These are phyloP conservation scores for Solanum hybrid DNA, from an alignment of 305 asterid genomes.

Conservation along the genomic window DNA sequence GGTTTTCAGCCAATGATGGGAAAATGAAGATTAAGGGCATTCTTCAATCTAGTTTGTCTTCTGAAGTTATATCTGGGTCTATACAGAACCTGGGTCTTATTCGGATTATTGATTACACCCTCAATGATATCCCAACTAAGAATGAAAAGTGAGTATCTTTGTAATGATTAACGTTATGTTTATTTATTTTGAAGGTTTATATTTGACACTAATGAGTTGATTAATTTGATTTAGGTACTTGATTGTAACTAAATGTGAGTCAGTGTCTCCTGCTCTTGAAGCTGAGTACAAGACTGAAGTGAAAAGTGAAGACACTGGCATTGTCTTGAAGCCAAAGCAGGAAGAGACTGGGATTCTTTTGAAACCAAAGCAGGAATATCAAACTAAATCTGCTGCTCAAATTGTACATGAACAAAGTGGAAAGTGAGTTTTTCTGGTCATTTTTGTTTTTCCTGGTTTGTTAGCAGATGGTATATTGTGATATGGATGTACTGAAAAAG, in stretches of 20 bases:
- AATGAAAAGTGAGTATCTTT: slow-evolving; percentile 43
- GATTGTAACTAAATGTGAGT: slow-evolving; percentile 61
- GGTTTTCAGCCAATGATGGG: slow-evolving; percentile 74
- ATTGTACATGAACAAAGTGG: slow-evolving; percentile 63
- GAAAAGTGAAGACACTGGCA: slow-evolving; percentile 26
- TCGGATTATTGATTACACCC: slow-evolving; percentile 52
- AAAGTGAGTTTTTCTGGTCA: slow-evolving; percentile 36
- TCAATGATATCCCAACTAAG: slow-evolving; percentile 64
- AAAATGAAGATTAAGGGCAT: slow-evolving; percentile 51
- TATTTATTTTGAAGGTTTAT: neutral
- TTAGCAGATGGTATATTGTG: neutral
- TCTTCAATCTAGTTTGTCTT: slow-evolving; percentile 46
- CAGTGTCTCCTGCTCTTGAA: slow-evolving; percentile 60
- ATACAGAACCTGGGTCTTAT: slow-evolving; percentile 75
- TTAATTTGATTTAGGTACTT: slow-evolving; percentile 36
- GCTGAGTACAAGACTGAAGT: slow-evolving; percentile 39
- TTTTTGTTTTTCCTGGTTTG: neutral
- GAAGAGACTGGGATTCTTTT: slow-evolving; percentile 24
- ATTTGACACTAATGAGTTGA: neutral
- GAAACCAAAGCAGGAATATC: slow-evolving; percentile 63
- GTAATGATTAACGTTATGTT: neutral
- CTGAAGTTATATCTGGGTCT: slow-evolving; percentile 56
- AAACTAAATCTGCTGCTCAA: slow-evolving; percentile 67
- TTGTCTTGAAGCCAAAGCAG: slow-evolving; percentile 19
- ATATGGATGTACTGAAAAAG: neutral